Conservation (phyloP, 2,329 filamentous ascomycete species). For the Trichoderma simmonsii region DNA sequence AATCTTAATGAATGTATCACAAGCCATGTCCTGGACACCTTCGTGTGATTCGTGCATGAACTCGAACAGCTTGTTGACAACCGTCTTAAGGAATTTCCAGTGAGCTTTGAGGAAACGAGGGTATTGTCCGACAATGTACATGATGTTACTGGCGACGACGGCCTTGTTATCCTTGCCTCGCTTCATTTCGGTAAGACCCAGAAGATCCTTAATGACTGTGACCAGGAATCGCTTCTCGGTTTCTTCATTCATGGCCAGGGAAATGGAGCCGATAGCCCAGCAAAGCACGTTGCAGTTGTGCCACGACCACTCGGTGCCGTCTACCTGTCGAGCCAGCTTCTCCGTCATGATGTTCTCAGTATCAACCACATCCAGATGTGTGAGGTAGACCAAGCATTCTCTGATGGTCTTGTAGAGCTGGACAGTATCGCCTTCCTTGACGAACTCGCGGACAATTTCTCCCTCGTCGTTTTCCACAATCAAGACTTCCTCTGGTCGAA, state of each 20-base stretch:
- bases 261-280: constrained; percentile 99
- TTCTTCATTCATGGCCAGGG: constrained; percentile 98
- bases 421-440: constrained; percentile 98
- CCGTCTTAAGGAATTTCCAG: constrained; percentile 99
- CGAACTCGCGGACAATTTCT: constrained; percentile 97
- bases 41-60: constrained; percentile 99
- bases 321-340: constrained; percentile 91
- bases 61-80: constrained; percentile 99
- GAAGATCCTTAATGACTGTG: constrained; percentile 96
- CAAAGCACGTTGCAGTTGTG: constrained; percentile 99
- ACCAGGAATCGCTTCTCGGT: constrained; percentile 98
- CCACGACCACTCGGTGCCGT: constrained; percentile 97
- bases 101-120: constrained; percentile 97
- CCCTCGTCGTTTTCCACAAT: constrained; percentile 99
- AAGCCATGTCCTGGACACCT: constrained; percentile 99
- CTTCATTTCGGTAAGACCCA: constrained; percentile 98
- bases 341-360: constrained; percentile 99
- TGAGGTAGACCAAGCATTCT: constrained; percentile 95
- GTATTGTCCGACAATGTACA: constrained; percentile 99
- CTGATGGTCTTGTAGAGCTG: constrained; percentile 98
- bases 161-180: constrained; percentile 99
- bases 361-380: constrained; percentile 94
- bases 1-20: constrained; percentile 99
- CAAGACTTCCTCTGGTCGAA: constrained; percentile 92
- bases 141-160: constrained; percentile 98